Conservation (phyloP, 495 filamentous ascomycete genomes). For the Tuber melanosporum region DNA sequence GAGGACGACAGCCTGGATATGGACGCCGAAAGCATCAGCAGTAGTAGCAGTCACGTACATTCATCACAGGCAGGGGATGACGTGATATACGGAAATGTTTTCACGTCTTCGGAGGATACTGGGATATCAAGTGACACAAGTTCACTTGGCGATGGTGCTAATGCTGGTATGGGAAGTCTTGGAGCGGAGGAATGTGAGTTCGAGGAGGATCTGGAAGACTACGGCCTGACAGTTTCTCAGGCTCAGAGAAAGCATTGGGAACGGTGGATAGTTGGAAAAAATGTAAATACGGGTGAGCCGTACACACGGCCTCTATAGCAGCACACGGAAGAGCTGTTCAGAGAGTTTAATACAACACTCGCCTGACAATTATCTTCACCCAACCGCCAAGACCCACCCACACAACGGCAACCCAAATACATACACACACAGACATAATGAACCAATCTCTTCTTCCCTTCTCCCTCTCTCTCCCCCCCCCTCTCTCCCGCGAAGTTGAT, state of each 20-base stretch:
- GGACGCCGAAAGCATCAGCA: conserved; percentile 26
- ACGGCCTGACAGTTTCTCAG: conserved; percentile 36
- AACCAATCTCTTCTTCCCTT: neutral
- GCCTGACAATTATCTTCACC: neutral
- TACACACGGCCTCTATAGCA: conserved; percentile 27
- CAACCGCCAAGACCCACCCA: neutral
- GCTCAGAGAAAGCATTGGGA: conserved; percentile 39
- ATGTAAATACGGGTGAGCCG: conserved; percentile 34
- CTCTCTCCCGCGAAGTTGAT: neutral
- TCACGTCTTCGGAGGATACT: conserved; percentile 35
- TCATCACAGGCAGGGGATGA: conserved; percentile 35
- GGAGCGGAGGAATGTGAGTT: conserved; percentile 26
- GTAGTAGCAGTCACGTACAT: conserved; percentile 23
- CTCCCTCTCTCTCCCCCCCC: no score
- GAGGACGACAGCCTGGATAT: conserved; percentile 29
- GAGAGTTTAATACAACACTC: neutral
- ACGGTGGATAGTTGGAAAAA: conserved; percentile 38
- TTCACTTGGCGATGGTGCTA: conserved; percentile 29
- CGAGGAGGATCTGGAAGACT: conserved; percentile 37
- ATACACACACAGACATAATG: neutral
- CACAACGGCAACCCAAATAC: neutral
- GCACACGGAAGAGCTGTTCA: neutral
- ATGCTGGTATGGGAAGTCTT: conserved; percentile 31
- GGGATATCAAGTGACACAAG: conserved; percentile 36
- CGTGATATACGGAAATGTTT: conserved; percentile 41